Evolutionary conservation across 1,284 basidiomycete genomes (phyloP), one percentile per base, ranked within the genome.

Genomic region (Schizopora paradoxa): DNA sequence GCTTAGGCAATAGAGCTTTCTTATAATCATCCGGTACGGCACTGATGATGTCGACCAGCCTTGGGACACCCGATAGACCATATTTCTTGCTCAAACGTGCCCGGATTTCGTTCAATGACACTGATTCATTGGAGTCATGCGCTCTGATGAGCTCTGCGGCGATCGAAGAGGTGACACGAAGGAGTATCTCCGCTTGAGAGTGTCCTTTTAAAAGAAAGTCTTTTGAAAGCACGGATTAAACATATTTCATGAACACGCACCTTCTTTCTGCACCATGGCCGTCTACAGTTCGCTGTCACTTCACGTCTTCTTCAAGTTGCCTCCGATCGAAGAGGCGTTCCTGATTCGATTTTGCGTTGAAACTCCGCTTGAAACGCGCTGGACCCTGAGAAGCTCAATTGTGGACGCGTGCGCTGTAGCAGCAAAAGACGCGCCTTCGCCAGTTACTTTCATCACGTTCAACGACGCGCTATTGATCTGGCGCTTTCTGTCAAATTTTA

Each of bases 11-110:
- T 22, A 99, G 67, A 5, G 84, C 82, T 58, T 92, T 92, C 66
- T 95, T 93, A 70, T 95, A 92, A 41, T 96, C 92, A 59, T 98
- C 94, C 3, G 96, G 96, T 43, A 99, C 96, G 22, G 96, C 95
- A 53, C 92, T 92, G 64, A 99, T 94, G 58, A 99, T 96, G 64
- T 99, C 96, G 35, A 98, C 95, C 23, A 99, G 76, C 39, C 95
- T 69, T 0, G 96, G 96, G 0, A 95, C 87, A 26, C 89, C 89
- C 42, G 84, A 82, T 59, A 84, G 89, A 7, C 80, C 82, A 63
- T 86, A 83, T 64, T 93, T 91, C 67, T 96, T 97, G 64, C 91
- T 91, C 61, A 95, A 79, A 56, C 83, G 85, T 34, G 86, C 74
- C 31, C 95, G 86, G 32, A 99, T 76, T 48, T 84, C 81, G 60